These are phyloP conservation scores for Colletotrichum chrysophilum DNA, from an alignment of 2,329 filamentous ascomycete genomes.

Conservation along the genomic window DNA sequence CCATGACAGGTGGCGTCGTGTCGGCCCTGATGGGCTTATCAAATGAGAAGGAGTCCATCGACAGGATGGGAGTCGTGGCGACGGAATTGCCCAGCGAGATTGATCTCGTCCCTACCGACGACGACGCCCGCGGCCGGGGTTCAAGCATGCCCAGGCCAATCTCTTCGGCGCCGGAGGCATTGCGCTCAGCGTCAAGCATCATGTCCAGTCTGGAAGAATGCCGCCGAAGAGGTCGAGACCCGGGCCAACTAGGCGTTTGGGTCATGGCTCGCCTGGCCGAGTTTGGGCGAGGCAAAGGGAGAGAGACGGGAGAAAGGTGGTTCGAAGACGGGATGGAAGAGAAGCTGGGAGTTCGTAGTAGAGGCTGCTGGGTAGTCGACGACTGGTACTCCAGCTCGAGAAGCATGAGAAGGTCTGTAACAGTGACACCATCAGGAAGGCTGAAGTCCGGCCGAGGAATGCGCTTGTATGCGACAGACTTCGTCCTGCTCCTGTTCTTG, in stretches of 20 bases:
- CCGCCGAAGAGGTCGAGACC: not conserved
- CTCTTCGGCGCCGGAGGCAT: slow-evolving; percentile 2
- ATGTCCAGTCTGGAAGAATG: slow-evolving; percentile 8
- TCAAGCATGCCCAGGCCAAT: slow-evolving; percentile 15
- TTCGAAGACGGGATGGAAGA: not conserved
- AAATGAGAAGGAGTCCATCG: not conserved
- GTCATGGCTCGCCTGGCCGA: not conserved
- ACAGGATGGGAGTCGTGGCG: not conserved
- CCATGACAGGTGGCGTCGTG: not conserved
- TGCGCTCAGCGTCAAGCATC: slow-evolving; percentile 11
- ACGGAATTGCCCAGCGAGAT: not conserved
- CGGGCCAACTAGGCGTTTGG: not conserved
- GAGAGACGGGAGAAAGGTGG: not conserved
- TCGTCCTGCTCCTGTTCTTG: not conserved
- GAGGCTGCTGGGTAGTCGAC: not conserved
- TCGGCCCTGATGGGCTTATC: not conserved
- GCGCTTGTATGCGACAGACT: slow-evolving; percentile 1
- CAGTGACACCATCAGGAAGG: slow-evolving; percentile 1
- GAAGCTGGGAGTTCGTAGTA: not conserved
- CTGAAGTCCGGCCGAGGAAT: slow-evolving; percentile 13
- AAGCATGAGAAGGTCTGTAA: slow-evolving; percentile 13
- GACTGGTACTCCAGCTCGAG: slow-evolving; percentile 14
- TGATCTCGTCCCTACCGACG: not conserved
- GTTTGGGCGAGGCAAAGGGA: not conserved
- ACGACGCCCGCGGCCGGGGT: not conserved